Conservation (phyloP, 768 basidiomycete species). For the Cystobasidium onofrii region DNA sequence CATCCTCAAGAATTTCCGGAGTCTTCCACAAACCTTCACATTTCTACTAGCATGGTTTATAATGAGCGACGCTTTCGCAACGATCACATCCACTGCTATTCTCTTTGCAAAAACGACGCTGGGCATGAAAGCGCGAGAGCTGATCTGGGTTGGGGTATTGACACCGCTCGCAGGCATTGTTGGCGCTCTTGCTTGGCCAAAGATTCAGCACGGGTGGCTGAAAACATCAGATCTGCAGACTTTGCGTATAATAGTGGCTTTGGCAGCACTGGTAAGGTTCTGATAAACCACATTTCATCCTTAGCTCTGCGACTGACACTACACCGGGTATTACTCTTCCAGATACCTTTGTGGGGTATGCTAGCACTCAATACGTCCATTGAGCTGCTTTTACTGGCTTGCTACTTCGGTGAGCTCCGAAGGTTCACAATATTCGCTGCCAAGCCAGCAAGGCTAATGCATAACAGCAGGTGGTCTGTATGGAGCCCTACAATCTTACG, state of each 20-base stretch:
- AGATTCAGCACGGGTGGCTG: constrained; percentile 55
- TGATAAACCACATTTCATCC: constrained; percentile 48
- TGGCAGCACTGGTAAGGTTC: constrained; percentile 72
- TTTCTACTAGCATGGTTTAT: constrained; percentile 92
- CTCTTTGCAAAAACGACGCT: constrained; percentile 85
- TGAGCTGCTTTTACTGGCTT: constrained; percentile 77
- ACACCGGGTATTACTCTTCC: neutral
- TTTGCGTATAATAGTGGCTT: constrained; percentile 60
- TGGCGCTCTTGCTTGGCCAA: constrained; percentile 75
- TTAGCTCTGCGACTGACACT: too few relatives aligned
- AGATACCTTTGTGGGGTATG: constrained; percentile 48
- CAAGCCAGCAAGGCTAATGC: neutral
- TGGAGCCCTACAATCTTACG: constrained; percentile 85
- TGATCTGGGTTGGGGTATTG: constrained; percentile 45
- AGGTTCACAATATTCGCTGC: too few relatives aligned
- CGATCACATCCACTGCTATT: constrained; percentile 81
- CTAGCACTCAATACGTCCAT: constrained; percentile 68
- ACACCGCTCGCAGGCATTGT: constrained; percentile 64
- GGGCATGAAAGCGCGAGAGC: constrained; percentile 65
- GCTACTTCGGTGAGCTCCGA: constrained; percentile 70
- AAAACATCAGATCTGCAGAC: constrained; percentile 57
- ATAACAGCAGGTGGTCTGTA: constrained; percentile 55
- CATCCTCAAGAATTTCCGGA: constrained; percentile 69
- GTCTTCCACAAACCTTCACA: constrained; percentile 71
- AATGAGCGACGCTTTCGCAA: constrained; percentile 77